Conservation (phyloP, 139 green algal species). For the Spirogloea muscicola region DNA sequence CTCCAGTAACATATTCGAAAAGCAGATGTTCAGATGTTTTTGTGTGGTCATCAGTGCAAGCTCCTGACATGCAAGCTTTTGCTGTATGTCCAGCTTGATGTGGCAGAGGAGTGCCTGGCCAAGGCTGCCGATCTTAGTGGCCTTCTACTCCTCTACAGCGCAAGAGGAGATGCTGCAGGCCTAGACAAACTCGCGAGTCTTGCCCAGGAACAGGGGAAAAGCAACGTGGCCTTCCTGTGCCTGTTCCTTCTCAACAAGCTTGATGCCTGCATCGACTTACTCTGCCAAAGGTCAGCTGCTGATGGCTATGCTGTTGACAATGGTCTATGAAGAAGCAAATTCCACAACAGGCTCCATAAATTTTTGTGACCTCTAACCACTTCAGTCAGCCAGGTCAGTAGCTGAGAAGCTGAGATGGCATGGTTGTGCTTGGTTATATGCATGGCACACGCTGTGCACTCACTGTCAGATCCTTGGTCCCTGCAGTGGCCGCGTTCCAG, state of each 20-base stretch:
- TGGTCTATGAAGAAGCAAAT: too few species aligned
- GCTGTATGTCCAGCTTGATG: conserved; percentile 57
- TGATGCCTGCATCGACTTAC: conserved; percentile 76
- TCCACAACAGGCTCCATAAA: too few species aligned
- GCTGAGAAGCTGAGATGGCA: too few species aligned
- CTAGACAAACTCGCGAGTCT: conserved; percentile 47
- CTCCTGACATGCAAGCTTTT: too few species aligned
- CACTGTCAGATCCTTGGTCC: background rate
- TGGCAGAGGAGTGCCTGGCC: conserved; percentile 71
- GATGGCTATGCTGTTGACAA: too few species aligned
- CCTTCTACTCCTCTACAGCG: conserved; percentile 80
- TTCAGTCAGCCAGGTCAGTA: too few species aligned
- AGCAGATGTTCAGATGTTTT: too few species aligned
- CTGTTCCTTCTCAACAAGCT: conserved; percentile 77
- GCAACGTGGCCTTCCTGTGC: conserved; percentile 86
- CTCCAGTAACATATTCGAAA: too few species aligned
- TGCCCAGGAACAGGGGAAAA: conserved; percentile 58
- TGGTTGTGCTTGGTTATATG: too few species aligned
- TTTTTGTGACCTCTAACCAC: too few species aligned
- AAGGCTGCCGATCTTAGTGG: conserved; percentile 77
- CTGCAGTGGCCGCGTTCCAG: conserved; percentile 66
- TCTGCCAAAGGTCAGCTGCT: conserved; percentile 58
- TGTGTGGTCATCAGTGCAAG: too few species aligned
- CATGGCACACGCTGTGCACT: too few species aligned
- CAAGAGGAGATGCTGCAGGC: conserved; percentile 39